phyloP scores from a whole-genome alignment of 257 asterid genomes.

The Scutellaria minor region DNA sequence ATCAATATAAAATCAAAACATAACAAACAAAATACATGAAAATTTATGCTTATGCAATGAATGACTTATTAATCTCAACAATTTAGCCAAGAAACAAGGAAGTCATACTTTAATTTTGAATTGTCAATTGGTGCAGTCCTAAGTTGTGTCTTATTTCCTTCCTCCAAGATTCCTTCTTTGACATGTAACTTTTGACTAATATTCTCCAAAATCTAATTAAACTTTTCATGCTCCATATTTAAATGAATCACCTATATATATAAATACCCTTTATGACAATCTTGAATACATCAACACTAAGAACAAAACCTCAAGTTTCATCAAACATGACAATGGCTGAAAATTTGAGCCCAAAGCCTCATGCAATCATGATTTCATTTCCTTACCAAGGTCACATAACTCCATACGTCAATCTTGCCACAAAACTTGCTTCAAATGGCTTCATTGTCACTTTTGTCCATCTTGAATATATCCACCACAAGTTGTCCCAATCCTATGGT shows the following conservation, averaged over 20 bases:
- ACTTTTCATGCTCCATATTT: background rate
- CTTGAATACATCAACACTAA: background rate
- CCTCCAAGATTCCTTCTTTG: background rate
- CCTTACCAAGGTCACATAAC: constrained; percentile 44
- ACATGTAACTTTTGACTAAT: background rate
- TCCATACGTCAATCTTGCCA: constrained; percentile 33
- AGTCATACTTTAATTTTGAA: too few species aligned
- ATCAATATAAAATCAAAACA: too few species aligned
- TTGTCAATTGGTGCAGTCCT: background rate
- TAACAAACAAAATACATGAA: too few species aligned
- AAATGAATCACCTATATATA: constrained; percentile 4
- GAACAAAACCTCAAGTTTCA: background rate
- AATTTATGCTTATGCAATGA: too few species aligned
- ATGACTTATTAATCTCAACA: too few species aligned
- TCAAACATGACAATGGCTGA: constrained; percentile 1
- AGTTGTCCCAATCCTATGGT: background rate
- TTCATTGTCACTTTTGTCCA: constrained; percentile 34
- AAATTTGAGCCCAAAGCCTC: constrained; percentile 5
- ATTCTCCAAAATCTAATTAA: background rate
- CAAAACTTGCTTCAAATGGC: constrained; percentile 37
- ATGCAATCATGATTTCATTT: constrained; percentile 39
- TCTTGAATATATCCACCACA: constrained; percentile 32
- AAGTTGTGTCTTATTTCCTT: too few species aligned
- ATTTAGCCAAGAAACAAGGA: background rate
- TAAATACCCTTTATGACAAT: background rate